phyloP scores from a whole-genome alignment of 345 rosid species.

The Angophora floribunda region DNA sequence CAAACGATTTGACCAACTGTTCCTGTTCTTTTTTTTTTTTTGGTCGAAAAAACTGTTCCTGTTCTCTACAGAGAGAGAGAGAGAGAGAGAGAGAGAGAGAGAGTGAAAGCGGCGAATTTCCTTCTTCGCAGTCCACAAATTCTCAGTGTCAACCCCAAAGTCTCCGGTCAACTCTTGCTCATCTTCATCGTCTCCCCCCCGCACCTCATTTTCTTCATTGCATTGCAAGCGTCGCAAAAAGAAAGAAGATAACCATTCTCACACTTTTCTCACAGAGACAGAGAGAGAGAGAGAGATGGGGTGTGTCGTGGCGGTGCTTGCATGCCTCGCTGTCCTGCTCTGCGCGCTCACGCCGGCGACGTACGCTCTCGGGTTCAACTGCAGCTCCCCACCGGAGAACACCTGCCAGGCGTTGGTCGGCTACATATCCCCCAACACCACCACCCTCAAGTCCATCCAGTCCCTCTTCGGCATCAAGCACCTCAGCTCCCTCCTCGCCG shows the following conservation, averaged over 20 bases:
- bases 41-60: not conserved
- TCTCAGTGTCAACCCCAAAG: not conserved
- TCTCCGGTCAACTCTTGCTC: not conserved
- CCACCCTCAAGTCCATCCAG: constrained; percentile 29
- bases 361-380: constrained; percentile 22
- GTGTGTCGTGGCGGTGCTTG: not conserved
- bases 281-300: not conserved
- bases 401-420: constrained; percentile 42
- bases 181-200: not conserved
- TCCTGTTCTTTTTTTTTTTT: not conserved
- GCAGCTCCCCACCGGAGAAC: constrained; percentile 5
- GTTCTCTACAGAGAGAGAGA: not conserved
- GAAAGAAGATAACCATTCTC: not conserved
- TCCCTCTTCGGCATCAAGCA: constrained; percentile 36
- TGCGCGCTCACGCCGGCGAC: not conserved
- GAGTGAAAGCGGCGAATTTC: not conserved
- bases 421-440: constrained; percentile 33
- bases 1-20: not conserved
- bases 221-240: not conserved
- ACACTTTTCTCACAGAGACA: not conserved
- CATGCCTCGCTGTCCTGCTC: not conserved
- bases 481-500: constrained; percentile 38
- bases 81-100: not conserved
- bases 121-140: not conserved
- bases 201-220: not conserved